phyloP scores from a whole-genome alignment of 192 early-diverging fungal species.

The Oehlia diaphana region DNA sequence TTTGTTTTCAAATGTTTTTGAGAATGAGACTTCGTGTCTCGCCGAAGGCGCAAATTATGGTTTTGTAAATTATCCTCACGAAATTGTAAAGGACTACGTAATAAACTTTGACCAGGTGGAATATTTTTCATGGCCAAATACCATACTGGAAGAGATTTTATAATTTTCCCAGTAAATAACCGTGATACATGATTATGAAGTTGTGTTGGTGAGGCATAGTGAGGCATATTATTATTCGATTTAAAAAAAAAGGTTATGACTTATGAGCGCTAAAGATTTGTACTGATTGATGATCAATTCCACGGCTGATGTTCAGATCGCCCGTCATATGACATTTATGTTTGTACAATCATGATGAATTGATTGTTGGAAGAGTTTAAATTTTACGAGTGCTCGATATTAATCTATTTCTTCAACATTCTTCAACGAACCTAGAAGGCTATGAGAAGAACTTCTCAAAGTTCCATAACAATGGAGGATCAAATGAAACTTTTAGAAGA shows the following conservation, averaged over 20 bases:
- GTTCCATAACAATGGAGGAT: conserved; percentile 65
- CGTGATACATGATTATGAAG: conserved; percentile 52
- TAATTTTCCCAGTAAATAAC: conserved; percentile 52
- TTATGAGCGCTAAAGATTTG: not conserved
- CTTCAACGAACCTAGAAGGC: not conserved
- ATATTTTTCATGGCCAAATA: conserved; percentile 45
- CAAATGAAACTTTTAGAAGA: conserved; percentile 93
- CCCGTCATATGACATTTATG: too few species aligned
- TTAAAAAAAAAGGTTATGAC: not conserved
- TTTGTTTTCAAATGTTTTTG: conserved; percentile 59
- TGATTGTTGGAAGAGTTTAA: too few species aligned
- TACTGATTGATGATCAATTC: not conserved
- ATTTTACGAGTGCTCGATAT: too few species aligned
- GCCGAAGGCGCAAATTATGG: not conserved
- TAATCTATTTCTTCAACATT: too few species aligned
- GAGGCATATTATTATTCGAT: not conserved
- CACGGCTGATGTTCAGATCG: not conserved
- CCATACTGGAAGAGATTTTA: conserved; percentile 57
- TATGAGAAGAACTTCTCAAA: not conserved
- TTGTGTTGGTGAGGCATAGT: conserved; percentile 41
- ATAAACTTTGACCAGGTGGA: conserved; percentile 57
- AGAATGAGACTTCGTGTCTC: not conserved
- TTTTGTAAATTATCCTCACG: not conserved
- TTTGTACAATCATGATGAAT: too few species aligned
- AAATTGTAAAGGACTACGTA: conserved; percentile 39